Evolutionary conservation across 176 grass and related monocot species (phyloP).

Genomic region (Urochloa ruziziensis): DNA sequence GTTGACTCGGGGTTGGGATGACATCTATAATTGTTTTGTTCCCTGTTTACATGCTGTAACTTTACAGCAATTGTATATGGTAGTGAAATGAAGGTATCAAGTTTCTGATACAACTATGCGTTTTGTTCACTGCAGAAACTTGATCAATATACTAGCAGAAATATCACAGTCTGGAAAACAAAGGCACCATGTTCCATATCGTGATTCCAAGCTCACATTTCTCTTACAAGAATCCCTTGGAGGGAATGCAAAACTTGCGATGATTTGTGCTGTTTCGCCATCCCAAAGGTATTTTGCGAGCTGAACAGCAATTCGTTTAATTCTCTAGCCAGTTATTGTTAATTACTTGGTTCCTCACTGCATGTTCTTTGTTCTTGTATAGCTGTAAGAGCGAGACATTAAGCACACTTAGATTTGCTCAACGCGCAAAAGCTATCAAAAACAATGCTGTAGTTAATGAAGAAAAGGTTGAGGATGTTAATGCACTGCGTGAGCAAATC

Average conservation of each 20-base stretch:
- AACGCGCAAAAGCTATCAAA: slow-evolving; percentile 93
- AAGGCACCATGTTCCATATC: slow-evolving; percentile 93
- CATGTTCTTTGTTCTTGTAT: slow-evolving; percentile 22
- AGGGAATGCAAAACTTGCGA: slow-evolving; percentile 95
- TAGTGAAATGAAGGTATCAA: slow-evolving; percentile 1
- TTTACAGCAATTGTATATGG: neutral
- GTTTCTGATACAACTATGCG: slow-evolving; percentile 20
- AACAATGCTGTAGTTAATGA: slow-evolving; percentile 94
- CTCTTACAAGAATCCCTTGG: slow-evolving; percentile 95
- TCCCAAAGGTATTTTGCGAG: slow-evolving; percentile 58
- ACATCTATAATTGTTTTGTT: neutral
- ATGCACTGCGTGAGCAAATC: slow-evolving; percentile 78
- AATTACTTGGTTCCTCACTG: neutral
- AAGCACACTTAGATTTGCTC: slow-evolving; percentile 95
- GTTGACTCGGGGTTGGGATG: neutral
- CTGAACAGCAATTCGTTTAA: slow-evolving; percentile 1
- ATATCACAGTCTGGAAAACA: slow-evolving; percentile 85
- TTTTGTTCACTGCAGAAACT: slow-evolving; percentile 65
- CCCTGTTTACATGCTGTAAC: neutral
- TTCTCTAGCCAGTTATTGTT: slow-evolving; percentile 5
- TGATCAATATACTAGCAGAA: slow-evolving; percentile 95
- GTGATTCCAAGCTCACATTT: slow-evolving; percentile 94
- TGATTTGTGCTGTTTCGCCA: slow-evolving; percentile 91
- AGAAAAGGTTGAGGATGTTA: slow-evolving; percentile 84
- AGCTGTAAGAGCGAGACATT: slow-evolving; percentile 90